Evolutionary conservation across 2,329 filamentous ascomycete genomes (phyloP).

Genomic region (Ascochyta rabiei): DNA sequence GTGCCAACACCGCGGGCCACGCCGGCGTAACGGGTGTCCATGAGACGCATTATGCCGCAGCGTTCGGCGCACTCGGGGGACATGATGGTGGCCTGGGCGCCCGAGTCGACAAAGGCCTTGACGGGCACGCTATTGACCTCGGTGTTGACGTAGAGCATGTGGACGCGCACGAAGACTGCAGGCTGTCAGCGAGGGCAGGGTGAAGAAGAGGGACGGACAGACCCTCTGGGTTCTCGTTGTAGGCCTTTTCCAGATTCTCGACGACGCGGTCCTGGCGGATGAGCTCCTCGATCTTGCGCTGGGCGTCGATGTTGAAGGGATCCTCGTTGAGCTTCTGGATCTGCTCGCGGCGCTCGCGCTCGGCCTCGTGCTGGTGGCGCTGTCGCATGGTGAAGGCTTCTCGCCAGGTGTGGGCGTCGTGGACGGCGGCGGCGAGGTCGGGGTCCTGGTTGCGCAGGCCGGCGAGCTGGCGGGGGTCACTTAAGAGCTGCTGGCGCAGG

Average conservation of each 20-base stretch:
- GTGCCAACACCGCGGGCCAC: constrained; percentile 94
- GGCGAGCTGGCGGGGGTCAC: constrained; percentile 73
- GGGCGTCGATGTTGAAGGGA: constrained; percentile 90
- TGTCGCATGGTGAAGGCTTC: constrained; percentile 72
- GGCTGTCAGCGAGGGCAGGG: constrained; percentile 20
- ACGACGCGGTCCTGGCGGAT: constrained; percentile 93
- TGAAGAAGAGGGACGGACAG: constrained; percentile 38
- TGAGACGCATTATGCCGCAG: constrained; percentile 94
- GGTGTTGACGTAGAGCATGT: constrained; percentile 95
- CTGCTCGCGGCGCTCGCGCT: constrained; percentile 78
- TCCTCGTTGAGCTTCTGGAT: constrained; percentile 89
- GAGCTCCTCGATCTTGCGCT: constrained; percentile 93
- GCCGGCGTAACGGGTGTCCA: constrained; percentile 90
- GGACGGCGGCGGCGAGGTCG: constrained; percentile 75
- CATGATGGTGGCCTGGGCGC: constrained; percentile 98
- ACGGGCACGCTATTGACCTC: constrained; percentile 92
- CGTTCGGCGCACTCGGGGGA: constrained; percentile 88
- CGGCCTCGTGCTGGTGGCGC: constrained; percentile 72
- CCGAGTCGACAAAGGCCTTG: constrained; percentile 96
- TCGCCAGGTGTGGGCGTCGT: constrained; percentile 77
- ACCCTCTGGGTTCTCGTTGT: constrained; percentile 98
- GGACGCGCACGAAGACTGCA: constrained; percentile 88
- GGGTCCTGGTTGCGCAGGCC: constrained; percentile 76
- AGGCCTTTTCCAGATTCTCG: constrained; percentile 93
- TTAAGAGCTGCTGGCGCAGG: constrained; percentile 80